Base-by-base conservation (phyloP, 2,329 filamentous ascomycete species). In the Pseudogymnoascus sp. region DNA sequence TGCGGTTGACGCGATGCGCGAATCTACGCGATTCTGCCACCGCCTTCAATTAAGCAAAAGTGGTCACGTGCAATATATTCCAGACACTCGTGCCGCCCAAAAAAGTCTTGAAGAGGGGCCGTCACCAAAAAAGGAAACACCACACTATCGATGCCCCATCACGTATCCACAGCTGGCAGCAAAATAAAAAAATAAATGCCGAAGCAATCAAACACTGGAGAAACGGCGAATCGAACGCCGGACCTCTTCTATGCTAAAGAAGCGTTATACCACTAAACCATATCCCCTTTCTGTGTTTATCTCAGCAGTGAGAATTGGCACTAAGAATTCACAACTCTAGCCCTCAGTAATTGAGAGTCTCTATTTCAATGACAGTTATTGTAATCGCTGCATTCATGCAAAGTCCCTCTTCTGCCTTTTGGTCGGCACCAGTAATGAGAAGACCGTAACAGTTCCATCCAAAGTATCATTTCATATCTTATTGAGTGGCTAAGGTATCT, bases 171-270 rank as follows among this genome's bases (percentile, higher is more conserved):
- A 43, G 16, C 16, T 43, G 3, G 38, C 16, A 46, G 3, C 19
- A 12, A 46, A 31, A 33, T 26, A 31, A 31, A 31, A 59, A 59
- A 59, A 33, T 37, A 22, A 16, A n/a, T 31, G 31, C 50, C 31
- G 24, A 56, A 56, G 50, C 24, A 56, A 35, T 56, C 28, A 22
- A 14, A 46, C n/a, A 11, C 56, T 59, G 16, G 46, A 67, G 63
- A 65, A 64, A 65, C 46, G 63, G 61, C 40, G 43, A 46, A 62
- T 63, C 41, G 37, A 53, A 63, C 63, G 28, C 60, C 50, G 61
- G 50, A 59, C 40, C 61, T 64, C 61, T 35, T 61, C 41, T 63
- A 62, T 61, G 64, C 67, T 67, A 66, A 69, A 68, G 67, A 66
- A 68, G 46, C 61, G 50, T 40, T 35, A 59, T 53, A 43, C 37